Evolutionary conservation across 2,329 filamentous ascomycete genomes (phyloP).

Genomic region (Cercospora nicotianae): DNA sequence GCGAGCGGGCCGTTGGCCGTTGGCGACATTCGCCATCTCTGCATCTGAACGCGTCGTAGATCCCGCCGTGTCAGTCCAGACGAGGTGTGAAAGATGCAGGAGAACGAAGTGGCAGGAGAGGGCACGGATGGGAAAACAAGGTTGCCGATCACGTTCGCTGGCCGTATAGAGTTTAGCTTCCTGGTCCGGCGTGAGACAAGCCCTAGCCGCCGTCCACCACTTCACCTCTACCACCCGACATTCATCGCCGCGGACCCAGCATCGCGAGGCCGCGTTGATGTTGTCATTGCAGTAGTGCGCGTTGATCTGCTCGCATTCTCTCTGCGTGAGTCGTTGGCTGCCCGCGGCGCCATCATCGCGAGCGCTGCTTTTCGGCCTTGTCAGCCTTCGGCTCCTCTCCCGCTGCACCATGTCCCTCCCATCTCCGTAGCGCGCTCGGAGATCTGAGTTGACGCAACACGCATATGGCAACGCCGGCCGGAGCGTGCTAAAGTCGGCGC

Average conservation of each 20-base stretch:
- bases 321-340: background rate
- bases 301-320: background rate
- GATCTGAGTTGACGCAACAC: conserved; percentile 17
- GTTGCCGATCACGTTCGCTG: background rate
- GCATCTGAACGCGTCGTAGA: background rate
- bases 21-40: background rate
- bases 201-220: background rate
- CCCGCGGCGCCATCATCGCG: background rate
- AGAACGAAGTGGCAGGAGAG: background rate
- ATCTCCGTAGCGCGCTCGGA: conserved; percentile 26
- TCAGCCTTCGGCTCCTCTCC: conserved; percentile 25
- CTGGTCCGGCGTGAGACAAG: background rate
- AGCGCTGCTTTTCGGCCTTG: conserved; percentile 1
- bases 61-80: background rate
- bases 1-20: background rate
- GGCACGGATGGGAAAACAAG: background rate
- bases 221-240: background rate
- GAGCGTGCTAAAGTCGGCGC: conserved; percentile 10
- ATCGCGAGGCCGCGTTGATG: background rate
- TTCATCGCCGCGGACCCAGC: background rate
- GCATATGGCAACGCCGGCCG: conserved; percentile 15
- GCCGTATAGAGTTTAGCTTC: background rate
- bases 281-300: background rate
- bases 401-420: conserved; percentile 15
- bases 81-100: background rate